Conservation (phyloP, 2,329 filamentous ascomycete genomes). For the Microdochium bolleyi region DNA sequence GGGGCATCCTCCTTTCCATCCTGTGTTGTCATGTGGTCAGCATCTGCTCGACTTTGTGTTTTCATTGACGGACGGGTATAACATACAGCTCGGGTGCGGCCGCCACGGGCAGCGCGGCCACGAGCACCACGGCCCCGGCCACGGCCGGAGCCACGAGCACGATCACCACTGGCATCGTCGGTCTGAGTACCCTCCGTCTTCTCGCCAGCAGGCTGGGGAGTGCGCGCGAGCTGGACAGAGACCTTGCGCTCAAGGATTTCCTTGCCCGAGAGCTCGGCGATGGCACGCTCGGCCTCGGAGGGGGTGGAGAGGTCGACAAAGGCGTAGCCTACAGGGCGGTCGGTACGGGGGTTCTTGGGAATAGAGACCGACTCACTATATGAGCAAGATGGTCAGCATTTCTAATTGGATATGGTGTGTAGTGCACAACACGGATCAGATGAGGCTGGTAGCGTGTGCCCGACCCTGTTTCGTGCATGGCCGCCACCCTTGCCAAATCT, state of each 20-base stretch:
- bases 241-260: conserved; percentile 98
- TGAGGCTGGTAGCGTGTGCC: too few relatives aligned
- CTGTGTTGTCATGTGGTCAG: conserved; percentile 4
- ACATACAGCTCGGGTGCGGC: conserved; percentile 50
- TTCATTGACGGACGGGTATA: background rate
- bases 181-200: conserved; percentile 53
- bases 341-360: conserved; percentile 98
- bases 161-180: conserved; percentile 57
- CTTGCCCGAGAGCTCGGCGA: conserved; percentile 91
- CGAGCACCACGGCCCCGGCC: conserved; percentile 55
- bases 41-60: conserved; percentile 6
- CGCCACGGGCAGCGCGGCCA: conserved; percentile 58
- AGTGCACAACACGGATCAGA: too few relatives aligned
- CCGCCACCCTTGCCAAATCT: too few relatives aligned
- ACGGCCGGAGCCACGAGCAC: conserved; percentile 55
- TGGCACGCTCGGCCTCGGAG: conserved; percentile 89
- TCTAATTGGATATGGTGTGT: background rate
- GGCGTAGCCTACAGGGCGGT: conserved; percentile 95
- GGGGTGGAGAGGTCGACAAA: conserved; percentile 97
- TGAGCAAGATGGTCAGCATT: background rate
- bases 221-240: conserved; percentile 95
- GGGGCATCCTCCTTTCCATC: conserved; percentile 40
- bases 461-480: too few relatives aligned
- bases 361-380: conserved; percentile 95
- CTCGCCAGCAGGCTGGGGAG: conserved; percentile 80